A percentile compares a stretch with the other conserved stretches of the same genome.
phyloP scores from a whole-genome alignment of 148 eudicot genomes.

The Simmondsia chinensis region DNA sequence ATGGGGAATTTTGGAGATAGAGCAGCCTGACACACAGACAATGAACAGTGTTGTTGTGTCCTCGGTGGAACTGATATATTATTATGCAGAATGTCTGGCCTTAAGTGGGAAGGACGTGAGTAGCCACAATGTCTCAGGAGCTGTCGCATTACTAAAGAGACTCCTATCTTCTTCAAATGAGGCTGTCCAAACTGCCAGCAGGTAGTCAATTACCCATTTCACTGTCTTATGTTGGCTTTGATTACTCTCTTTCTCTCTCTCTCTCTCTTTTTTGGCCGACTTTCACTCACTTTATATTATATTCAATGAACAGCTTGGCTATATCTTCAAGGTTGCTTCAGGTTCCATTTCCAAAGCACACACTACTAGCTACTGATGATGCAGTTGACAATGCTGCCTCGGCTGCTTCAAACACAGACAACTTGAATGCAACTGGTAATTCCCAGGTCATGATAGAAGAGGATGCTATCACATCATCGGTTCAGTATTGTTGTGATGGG shows the following conservation, averaged over 20 bases:
- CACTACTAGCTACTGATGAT: slow-evolving; percentile 86
- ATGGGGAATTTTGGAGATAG: slow-evolving; percentile 96
- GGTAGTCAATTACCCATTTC: slow-evolving; percentile 31
- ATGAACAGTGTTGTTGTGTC: slow-evolving; percentile 90
- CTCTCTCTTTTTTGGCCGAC: too few species aligned
- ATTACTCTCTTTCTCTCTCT: too few species aligned
- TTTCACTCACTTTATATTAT: slow-evolving; percentile 4
- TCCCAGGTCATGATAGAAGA: slow-evolving; percentile 89
- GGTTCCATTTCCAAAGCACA: slow-evolving; percentile 99
- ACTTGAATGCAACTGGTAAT: slow-evolving; percentile 39
- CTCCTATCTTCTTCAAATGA: slow-evolving; percentile 81
- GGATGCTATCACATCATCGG: slow-evolving; percentile 88
- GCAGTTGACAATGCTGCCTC: slow-evolving; percentile 48
- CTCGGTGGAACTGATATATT: slow-evolving; percentile 91
- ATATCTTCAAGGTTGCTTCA: slow-evolving; percentile 98
- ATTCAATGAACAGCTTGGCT: slow-evolving; percentile 62
- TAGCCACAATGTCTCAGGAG: slow-evolving; percentile 65
- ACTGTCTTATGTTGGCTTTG: neutral
- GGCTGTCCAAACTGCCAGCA: slow-evolving; percentile 99
- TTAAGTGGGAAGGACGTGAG: slow-evolving; percentile 65
- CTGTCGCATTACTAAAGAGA: slow-evolving; percentile 66
- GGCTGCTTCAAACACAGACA: slow-evolving; percentile 41
- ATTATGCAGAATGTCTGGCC: slow-evolving; percentile 97
- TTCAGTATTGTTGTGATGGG: slow-evolving; percentile 99
- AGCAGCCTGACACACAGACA: slow-evolving; percentile 96